Evolutionary conservation across 495 filamentous ascomycete genomes (phyloP), one percentile per base, ranked within the genome.

Genomic region (Neohortaea acidophila): DNA sequence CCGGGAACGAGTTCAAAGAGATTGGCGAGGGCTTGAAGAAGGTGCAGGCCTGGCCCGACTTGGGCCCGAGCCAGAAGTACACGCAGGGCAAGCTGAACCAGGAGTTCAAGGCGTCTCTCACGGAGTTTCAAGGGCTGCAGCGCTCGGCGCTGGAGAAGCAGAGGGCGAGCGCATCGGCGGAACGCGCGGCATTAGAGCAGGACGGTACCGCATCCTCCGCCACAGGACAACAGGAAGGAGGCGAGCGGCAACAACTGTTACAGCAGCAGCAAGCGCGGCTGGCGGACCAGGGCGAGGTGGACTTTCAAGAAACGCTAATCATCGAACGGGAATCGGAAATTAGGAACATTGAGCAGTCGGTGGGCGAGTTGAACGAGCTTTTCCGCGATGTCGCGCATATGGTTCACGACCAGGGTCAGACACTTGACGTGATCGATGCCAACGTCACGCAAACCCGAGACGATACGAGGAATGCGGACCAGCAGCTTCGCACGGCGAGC

Each of bases 341-440:
- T 49, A 77, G 86, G 21, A 83, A 89, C 51, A 96, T 99, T 52
- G 89, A 99, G 61, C 85, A 93, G 53, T 81, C 79, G 43, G 87
- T 97, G 9, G 79, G 81, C 37, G 89, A 97, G 53, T 64, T 97
- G 38, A 96, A 96, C 51, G 89, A 96, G 57, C 67, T 97, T 21
- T 97, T 96, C 67, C 69, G 84, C 27, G 91, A 99, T 61, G 82
- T 97, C 18, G 91, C 89, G 27, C 83, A 91, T 50, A 94, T 97
- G 49, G 87, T 99, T 25, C 72, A 72, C 47, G 86, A 93, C 59
- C 89, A 99, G 62, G 91, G 89, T 11, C 83, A 80, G 29, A 70
- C 78, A 56, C 65, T 99, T 10, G 83, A 93, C 57, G 82, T 82
- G 34, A 93, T 99, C 51, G 73, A 72, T 44, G 75, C 78, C 41